phyloP scores from a whole-genome alignment of 768 basidiomycete species.

The Pisolithus albus region DNA sequence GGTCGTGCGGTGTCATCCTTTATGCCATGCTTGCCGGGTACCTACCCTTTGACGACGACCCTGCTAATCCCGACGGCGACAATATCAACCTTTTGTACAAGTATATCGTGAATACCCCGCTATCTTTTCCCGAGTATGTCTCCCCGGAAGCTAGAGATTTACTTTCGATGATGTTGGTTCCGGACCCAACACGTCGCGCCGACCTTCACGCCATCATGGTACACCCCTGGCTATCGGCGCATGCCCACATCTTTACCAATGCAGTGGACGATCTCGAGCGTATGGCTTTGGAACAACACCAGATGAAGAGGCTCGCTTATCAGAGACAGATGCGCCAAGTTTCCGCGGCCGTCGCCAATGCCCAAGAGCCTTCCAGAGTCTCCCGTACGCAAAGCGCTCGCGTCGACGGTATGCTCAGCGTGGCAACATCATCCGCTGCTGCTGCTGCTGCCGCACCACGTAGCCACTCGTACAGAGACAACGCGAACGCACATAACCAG shows the following conservation, averaged over 20 bases:
- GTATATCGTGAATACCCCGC: conserved; percentile 95
- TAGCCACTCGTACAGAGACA: conserved; percentile 43
- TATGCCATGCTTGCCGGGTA: conserved; percentile 97
- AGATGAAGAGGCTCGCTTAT: conserved; percentile 74
- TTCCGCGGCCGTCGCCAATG: conserved; percentile 30
- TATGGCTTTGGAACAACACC: conserved; percentile 77
- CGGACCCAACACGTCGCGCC: conserved; percentile 77
- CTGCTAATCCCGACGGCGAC: conserved; percentile 96
- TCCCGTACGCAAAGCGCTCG: conserved; percentile 51
- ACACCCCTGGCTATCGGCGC: conserved; percentile 75
- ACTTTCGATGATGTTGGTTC: conserved; percentile 88
- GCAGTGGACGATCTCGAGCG: conserved; percentile 74
- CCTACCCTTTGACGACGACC: conserved; percentile 99
- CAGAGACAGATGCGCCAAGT: conserved; percentile 70
- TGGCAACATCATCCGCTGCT: conserved; percentile 27
- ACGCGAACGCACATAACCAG: conserved; percentile 35
- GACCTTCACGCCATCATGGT: conserved; percentile 73
- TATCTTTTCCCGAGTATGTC: conserved; percentile 96
- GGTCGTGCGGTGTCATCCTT: conserved; percentile 92
- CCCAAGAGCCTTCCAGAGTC: conserved; percentile 25
- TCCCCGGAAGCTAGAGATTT: conserved; percentile 78
- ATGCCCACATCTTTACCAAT: conserved; percentile 47
- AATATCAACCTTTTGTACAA: conserved; percentile 99
- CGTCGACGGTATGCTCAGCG: conserved; percentile 38
- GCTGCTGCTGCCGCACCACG: conserved; percentile 31